These are phyloP conservation scores for Penicillium sp. DNA, from an alignment of 2,329 filamentous ascomycete genomes.

Conservation along the genomic window DNA sequence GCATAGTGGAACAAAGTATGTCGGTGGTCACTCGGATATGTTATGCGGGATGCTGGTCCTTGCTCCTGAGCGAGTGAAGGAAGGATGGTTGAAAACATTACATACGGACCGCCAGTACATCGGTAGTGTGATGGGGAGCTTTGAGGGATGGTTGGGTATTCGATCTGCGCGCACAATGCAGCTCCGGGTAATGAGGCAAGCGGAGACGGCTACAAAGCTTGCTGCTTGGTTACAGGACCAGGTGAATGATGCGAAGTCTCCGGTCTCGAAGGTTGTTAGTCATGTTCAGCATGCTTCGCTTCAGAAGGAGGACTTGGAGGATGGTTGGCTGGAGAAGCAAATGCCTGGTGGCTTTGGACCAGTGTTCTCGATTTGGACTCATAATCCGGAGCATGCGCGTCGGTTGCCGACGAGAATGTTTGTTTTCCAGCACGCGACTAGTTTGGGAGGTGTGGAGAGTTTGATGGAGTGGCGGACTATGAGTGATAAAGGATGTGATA, in stretches of 20 bases:
- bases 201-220: slow-evolving; percentile 64
- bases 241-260: slow-evolving; percentile 38
- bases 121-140: slow-evolving; percentile 77
- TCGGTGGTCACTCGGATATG: slow-evolving; percentile 91
- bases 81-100: slow-evolving; percentile 60
- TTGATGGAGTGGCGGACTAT: slow-evolving; percentile 95
- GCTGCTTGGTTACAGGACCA: slow-evolving; percentile 68
- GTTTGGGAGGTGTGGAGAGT: slow-evolving; percentile 89
- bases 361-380: slow-evolving; percentile 75
- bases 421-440: slow-evolving; percentile 93
- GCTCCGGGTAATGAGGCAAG: slow-evolving; percentile 74
- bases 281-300: slow-evolving; percentile 77
- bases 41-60: slow-evolving; percentile 79
- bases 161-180: slow-evolving; percentile 81
- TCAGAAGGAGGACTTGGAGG: slow-evolving; percentile 57
- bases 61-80: slow-evolving; percentile 33
- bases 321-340: slow-evolving; percentile 72
- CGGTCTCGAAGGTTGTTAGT: slow-evolving; percentile 56
- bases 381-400: slow-evolving; percentile 60
- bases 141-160: slow-evolving; percentile 89
- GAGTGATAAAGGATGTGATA: slow-evolving; percentile 72
- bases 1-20: slow-evolving; percentile 92
- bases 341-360: slow-evolving; percentile 91
- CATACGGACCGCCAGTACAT: slow-evolving; percentile 68
- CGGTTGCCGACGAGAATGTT: slow-evolving; percentile 71